Evolutionary conservation across 129 eudicot genomes (phyloP).

Genomic region (Helichrysum umbraculigerum): DNA sequence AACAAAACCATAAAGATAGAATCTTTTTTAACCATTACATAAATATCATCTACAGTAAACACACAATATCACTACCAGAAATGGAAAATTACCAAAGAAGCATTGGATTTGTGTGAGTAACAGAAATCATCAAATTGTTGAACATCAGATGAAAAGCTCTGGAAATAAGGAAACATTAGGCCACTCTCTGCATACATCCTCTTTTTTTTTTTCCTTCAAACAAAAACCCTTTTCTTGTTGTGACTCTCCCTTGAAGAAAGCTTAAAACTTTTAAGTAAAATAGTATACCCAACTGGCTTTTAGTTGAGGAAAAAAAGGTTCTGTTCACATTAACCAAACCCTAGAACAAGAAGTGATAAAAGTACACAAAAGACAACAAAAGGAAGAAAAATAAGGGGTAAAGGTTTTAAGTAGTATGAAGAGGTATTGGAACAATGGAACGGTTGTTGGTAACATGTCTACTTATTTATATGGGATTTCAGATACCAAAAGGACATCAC

Average conservation of each 20-base stretch:
- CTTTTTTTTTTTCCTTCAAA: constrained; percentile 30
- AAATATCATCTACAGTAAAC: neutral
- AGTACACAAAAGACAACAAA: constrained; percentile 27
- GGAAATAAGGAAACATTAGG: constrained; percentile 53
- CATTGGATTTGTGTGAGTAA: constrained; percentile 49
- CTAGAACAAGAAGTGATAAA: constrained; percentile 15
- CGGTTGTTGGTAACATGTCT: constrained; percentile 20
- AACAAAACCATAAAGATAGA: neutral
- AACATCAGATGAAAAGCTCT: constrained; percentile 55
- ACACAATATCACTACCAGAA: neutral
- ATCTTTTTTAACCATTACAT: neutral
- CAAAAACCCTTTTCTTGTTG: constrained; percentile 6
- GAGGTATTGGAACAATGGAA: constrained; percentile 10
- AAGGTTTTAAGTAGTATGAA: constrained; percentile 3
- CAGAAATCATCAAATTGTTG: constrained; percentile 66
- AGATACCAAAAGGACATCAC: constrained; percentile 19
- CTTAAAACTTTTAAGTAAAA: constrained; percentile 21
- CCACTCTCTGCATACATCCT: constrained; percentile 73
- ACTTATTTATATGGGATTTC: constrained; percentile 19
- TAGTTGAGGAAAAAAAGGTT: constrained; percentile 21
- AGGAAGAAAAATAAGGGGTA: neutral
- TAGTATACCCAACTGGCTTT: constrained; percentile 15
- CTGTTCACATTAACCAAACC: constrained; percentile 31
- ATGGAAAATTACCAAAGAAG: constrained; percentile 50
- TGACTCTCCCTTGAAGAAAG: constrained; percentile 15